A percentile compares a stretch with the other conserved stretches of the same genome.
Evolutionary conservation across 2,329 filamentous ascomycete species (phyloP).

Genomic region (Ascosphaera aggregata): DNA sequence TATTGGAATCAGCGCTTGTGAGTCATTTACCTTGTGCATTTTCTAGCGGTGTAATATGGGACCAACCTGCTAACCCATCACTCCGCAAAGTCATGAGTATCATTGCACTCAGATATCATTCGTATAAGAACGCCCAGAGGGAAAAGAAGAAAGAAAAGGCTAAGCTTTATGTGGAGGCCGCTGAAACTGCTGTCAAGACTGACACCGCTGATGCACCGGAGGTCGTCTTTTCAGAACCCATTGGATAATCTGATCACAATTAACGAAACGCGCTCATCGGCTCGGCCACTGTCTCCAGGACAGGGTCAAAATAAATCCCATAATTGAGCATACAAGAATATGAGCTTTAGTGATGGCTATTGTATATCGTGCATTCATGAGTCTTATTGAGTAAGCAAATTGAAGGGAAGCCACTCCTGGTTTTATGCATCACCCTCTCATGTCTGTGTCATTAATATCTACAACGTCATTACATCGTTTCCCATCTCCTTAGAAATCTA

Average conservation of each 20-base stretch:
- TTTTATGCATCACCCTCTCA: not conserved
- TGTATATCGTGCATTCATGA: constrained; percentile 1
- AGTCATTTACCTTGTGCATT: constrained; percentile 7
- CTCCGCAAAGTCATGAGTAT: constrained; percentile 23
- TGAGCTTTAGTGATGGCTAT: not conserved
- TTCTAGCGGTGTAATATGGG: not conserved
- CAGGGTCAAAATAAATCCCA: no score
- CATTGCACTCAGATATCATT: constrained; percentile 22
- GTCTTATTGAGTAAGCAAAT: not conserved
- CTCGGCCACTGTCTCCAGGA: no score
- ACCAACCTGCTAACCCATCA: not conserved
- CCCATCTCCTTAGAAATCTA: constrained; percentile 45
- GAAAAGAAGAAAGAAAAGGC: constrained; percentile 14
- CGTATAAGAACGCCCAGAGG: constrained; percentile 15
- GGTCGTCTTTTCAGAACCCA: not conserved
- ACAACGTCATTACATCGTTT: not conserved
- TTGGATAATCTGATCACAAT: not conserved
- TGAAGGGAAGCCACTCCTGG: not conserved
- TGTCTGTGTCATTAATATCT: not conserved
- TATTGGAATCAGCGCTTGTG: constrained; percentile 28
- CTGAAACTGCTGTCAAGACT: not conserved
- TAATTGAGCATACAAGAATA: no score
- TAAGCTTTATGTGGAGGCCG: not conserved
- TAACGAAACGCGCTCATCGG: no score
- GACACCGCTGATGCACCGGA: not conserved